Evolutionary conservation across 768 basidiomycete genomes (phyloP), one percentile per base, ranked within the genome.

Genomic region (Coprinellus micaceus): DNA sequence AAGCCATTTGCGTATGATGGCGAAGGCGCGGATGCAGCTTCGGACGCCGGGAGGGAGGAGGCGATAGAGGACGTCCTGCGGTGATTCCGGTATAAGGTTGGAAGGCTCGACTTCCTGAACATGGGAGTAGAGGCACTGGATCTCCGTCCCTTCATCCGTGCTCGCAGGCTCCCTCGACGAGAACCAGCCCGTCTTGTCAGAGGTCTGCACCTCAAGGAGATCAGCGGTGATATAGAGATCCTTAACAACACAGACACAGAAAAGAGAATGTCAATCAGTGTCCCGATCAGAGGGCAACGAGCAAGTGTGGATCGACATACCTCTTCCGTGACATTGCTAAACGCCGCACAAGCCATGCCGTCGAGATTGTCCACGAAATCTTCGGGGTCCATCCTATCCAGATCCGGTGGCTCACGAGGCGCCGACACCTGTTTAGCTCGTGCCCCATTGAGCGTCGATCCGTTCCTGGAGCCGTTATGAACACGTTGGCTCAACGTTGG

Each of bases 151-250:
- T 46, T 94, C 91, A 11, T 82, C 79, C 46, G 73, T 68, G 0
- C 76, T 70, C 15, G 69, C 70, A 0, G 74, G 66, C n/a, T 92
- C 90, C 52, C 82, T 76, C 29, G 72, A 53, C 3, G 77, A 73
- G 69, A 91, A 89, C 91, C 91, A 94, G 2, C 88, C 91, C 2
- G 82, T 85, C 29, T 84, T 82, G 66, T 94, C 91, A 15, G 83
- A 81, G 1, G 82, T 84, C 67, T 94, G 91, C 0, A 90, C 82
- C 68, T 94, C 91, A 10, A 94, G 77, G 17, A 92, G 70, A 66
- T 94, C 91, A 4, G 85, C 82, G 6, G 88, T 84, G 41, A 85
- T 75, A 62, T 90, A 87, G 36, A 94, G 74, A 69, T 93, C 91
- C 89, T 92, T 50, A 5, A 60, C 30, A 17, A 44, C 17, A 24